Percentiles rank a stretch among this genome's conserved stretches.
These are phyloP conservation scores for Carex parvula DNA, from an alignment of 176 grass and related monocot species.

Conservation along the genomic window DNA sequence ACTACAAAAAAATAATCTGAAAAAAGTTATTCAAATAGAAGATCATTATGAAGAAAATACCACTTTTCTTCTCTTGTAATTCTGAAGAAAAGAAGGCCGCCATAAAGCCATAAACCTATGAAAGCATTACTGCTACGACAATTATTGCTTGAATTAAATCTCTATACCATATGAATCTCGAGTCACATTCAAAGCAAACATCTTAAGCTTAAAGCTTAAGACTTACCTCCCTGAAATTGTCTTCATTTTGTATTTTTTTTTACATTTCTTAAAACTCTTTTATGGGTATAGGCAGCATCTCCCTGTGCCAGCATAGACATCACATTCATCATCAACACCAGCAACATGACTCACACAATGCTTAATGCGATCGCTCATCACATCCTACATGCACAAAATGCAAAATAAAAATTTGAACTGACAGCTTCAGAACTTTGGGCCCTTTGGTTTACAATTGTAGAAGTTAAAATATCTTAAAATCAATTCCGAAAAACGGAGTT, in stretches of 20 bases:
- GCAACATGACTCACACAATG: constrained; percentile 64
- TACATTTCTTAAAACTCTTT: constrained; percentile 1
- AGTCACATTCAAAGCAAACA: not conserved
- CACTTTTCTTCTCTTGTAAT: too few species aligned
- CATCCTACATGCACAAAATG: constrained; percentile 43
- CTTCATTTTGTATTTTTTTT: not conserved
- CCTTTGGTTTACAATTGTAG: too few species aligned
- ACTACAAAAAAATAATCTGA: too few species aligned
- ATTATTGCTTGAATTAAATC: too few species aligned
- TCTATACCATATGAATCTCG: not conserved
- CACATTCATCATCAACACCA: constrained; percentile 61
- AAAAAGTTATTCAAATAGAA: too few species aligned
- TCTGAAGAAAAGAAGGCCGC: too few species aligned
- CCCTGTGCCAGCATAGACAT: constrained; percentile 70
- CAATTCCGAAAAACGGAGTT: not conserved
- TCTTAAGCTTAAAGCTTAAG: not conserved
- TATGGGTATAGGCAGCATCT: constrained; percentile 58
- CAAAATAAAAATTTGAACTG: not conserved
- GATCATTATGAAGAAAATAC: too few species aligned
- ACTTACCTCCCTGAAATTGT: not conserved
- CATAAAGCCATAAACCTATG: too few species aligned
- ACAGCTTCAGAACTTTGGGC: not conserved
- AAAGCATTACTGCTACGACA: too few species aligned
- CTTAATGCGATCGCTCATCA: constrained; percentile 88
- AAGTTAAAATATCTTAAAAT: too few species aligned